Percentiles rank a stretch among this genome's conserved stretches.
Evolutionary conservation across 2,329 filamentous ascomycete species (phyloP).

Genomic region (Neofusicoccum ribis): DNA sequence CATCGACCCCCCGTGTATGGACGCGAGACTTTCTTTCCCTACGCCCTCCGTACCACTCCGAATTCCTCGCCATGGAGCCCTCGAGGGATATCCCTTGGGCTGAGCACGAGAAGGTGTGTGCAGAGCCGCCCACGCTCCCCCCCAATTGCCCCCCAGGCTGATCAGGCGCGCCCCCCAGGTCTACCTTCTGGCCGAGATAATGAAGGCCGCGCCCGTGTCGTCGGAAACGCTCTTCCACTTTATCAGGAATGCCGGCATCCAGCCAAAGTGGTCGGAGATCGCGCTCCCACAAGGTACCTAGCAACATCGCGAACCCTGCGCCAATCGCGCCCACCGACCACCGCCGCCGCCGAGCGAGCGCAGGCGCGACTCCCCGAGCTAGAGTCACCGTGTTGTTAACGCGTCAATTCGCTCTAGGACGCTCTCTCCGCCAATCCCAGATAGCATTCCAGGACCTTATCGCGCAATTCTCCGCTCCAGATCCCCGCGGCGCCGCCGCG

Average conservation of each 20-base stretch:
- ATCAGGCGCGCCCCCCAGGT: constrained; percentile 25
- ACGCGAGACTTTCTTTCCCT: constrained; percentile 28
- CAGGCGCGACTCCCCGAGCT: background rate
- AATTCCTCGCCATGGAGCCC: constrained; percentile 41
- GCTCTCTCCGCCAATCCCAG: constrained; percentile 39
- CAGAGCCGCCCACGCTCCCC: constrained; percentile 18
- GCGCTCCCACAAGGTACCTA: constrained; percentile 51
- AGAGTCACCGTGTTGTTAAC: background rate
- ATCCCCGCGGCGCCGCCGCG: constrained; percentile 11
- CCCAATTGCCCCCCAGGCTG: constrained; percentile 19
- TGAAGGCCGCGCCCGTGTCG: constrained; percentile 49
- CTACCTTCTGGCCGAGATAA: constrained; percentile 53
- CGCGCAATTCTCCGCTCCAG: constrained; percentile 26
- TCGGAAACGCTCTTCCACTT: constrained; percentile 46
- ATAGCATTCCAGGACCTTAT: constrained; percentile 35
- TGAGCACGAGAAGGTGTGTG: constrained; percentile 49
- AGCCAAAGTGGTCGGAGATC: constrained; percentile 52
- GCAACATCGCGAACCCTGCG: constrained; percentile 2
- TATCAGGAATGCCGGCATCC: constrained; percentile 45
- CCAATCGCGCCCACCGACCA: constrained; percentile 12
- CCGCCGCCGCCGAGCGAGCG: background rate
- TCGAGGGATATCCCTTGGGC: constrained; percentile 45
- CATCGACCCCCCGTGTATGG: constrained; percentile 26
- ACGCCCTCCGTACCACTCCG: constrained; percentile 28
- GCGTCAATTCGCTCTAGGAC: constrained; percentile 28